Evolutionary conservation across 2,329 filamentous ascomycete species (phyloP).

Genomic region (Penicillium sp.): DNA sequence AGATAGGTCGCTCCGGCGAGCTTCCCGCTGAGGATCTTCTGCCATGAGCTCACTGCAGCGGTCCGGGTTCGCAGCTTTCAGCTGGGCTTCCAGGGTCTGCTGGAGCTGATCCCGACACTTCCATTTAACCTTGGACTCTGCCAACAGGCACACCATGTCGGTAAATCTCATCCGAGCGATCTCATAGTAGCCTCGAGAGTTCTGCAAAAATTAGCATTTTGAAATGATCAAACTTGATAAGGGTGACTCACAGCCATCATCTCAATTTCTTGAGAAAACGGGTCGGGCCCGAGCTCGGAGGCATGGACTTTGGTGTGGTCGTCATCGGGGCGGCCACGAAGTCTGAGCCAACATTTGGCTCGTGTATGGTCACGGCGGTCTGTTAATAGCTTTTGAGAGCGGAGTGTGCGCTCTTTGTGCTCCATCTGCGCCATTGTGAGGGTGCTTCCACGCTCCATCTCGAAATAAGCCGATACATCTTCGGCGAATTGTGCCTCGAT

Average conservation of each 20-base stretch:
- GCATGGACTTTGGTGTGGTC: conserved; percentile 20
- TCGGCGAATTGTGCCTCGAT: conserved; percentile 42
- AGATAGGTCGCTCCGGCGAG: conserved; percentile 28
- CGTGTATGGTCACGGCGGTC: conserved; percentile 23
- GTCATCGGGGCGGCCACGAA: conserved; percentile 12
- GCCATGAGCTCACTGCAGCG: conserved; percentile 40
- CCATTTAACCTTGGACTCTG: conserved; percentile 37
- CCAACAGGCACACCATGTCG: conserved; percentile 40
- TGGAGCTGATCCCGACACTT: conserved; percentile 37
- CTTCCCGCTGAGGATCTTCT: conserved; percentile 37
- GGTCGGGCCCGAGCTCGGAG: conserved; percentile 33
- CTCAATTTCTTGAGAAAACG: conserved; percentile 38
- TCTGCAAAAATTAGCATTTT: conserved; percentile 23
- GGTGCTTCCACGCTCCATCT: conserved; percentile 56
- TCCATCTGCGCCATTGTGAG: conserved; percentile 52
- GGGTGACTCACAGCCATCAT: conserved; percentile 43
- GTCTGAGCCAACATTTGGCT: conserved; percentile 9
- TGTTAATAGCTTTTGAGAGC: conserved; percentile 1
- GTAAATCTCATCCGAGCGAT: conserved; percentile 41
- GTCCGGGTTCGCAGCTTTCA: conserved; percentile 32
- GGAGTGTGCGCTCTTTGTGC: conserved; percentile 23
- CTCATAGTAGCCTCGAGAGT: conserved; percentile 40
- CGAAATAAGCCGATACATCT: conserved; percentile 53
- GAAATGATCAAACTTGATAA: conserved; percentile 3
- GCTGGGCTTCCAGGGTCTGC: conserved; percentile 27